phyloP scores from a whole-genome alignment of 495 filamentous ascomycete genomes.

The Penicillium lividum region DNA sequence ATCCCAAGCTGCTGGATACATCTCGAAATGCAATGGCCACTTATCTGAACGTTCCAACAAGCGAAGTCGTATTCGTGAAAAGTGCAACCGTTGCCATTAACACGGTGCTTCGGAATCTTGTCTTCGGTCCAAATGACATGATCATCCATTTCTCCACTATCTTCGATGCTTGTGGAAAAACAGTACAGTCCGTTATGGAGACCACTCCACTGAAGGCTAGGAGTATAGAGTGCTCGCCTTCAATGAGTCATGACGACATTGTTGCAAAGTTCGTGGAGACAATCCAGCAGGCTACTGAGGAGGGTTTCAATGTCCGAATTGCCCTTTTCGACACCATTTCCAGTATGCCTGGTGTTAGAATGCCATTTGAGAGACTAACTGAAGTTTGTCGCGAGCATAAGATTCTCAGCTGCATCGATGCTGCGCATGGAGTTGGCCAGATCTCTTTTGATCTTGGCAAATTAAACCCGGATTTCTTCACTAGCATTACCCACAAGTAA shows the following conservation, averaged over 20 bases:
- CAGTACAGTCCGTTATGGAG: neutral
- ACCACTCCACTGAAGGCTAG: neutral
- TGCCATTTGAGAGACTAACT: constrained; percentile 68
- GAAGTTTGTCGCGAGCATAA: constrained; percentile 56
- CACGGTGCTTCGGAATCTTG: neutral
- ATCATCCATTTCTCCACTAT: neutral
- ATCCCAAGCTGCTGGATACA: neutral
- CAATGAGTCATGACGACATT: neutral
- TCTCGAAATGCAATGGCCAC: neutral
- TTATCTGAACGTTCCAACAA: neutral
- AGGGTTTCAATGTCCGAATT: constrained; percentile 31
- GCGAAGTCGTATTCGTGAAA: neutral
- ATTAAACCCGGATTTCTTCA: constrained; percentile 73
- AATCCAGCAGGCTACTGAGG: neutral
- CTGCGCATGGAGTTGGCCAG: constrained; percentile 74
- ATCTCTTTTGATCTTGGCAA: constrained; percentile 58
- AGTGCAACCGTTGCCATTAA: neutral
- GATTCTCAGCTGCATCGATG: constrained; percentile 64
- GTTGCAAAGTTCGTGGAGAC: neutral
- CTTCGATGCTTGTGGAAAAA: neutral
- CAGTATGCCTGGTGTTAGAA: constrained; percentile 64
- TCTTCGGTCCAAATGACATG: neutral
- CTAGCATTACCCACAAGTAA: constrained; percentile 79
- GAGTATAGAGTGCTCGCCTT: neutral
- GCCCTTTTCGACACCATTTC: constrained; percentile 74